Base-by-base conservation (phyloP, 768 basidiomycete genomes). In the Rhodotorula toruloides region DNA sequence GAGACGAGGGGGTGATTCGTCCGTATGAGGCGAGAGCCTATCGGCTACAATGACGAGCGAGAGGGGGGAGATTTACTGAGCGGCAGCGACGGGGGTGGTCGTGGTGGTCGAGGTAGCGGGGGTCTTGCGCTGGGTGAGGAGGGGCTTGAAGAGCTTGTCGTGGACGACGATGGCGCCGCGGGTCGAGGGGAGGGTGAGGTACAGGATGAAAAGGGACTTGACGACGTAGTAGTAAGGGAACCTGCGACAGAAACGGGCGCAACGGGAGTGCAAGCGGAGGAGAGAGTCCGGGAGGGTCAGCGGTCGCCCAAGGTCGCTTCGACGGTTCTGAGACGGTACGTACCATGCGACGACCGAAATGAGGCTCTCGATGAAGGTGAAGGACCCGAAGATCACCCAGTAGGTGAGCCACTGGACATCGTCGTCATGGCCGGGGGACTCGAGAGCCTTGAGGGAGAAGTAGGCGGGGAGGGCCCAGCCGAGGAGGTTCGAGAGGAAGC, bases 401-500 rank as follows among this genome's bases (percentile, higher is more conserved):
- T 98, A 98, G 4, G 93, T 94, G 76, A 97, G 83, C 92, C 92
- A 97, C 80, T 96, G 92, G 74, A 88, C 82, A 79, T 94, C 89
- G 72, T 77, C 76, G 29, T 70, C 83, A 65, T 86, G 81, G 5
- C 84, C 82, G n/a, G 90, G 89, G 9, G 83, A 79, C 79, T 98
- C 94, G 76, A 99, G 85, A 36, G 96, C 93, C 80, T 88, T 88
- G 82, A 97, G 85, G 57, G 92, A 96, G 78, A 96, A 85, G 78
- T 91, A 98, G 10, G 92, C 91, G 36, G 96, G 96, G 74, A 98
- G 83, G 39, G 81, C 89, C 87, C 89, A 98, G 57, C 93, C 96
- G 75, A 99, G 85, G 74, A 96, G 82, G 80, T 96, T 94, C 65
- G 94, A 94, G 71, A 94, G 83, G 74, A 92, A 90, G 8, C 86